Evolutionary conservation across 495 filamentous ascomycete species (phyloP), one percentile per base, ranked within the genome.

Genomic region (Penicillium flavigenum): DNA sequence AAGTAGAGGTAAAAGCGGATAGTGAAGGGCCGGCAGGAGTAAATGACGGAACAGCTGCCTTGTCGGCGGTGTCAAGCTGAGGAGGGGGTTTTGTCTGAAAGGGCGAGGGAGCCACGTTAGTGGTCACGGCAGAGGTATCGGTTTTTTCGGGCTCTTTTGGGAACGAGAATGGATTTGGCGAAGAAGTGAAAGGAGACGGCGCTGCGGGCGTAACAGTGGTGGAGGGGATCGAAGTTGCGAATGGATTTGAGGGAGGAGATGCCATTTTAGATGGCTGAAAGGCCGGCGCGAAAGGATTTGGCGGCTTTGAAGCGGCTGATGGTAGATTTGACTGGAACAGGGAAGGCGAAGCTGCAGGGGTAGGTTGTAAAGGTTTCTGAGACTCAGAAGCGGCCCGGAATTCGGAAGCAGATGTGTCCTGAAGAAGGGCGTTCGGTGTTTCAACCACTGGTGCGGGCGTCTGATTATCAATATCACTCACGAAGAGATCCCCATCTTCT

Each of bases 401-500:
- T 24, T 52, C 57, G 8, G 60, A 56, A 19, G 31, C 19, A 12
- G 31, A 11, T 4, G 34, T 24, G 24, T 54, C 31, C 24, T 38
- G 49, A 5, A 39, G 49, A 10, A 63, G 17, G 11, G 31, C 24
- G 11, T 54, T 20, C 5, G 29, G 32, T 10, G 57, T 43, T 31
- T 63, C 58, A 12, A 60, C 51, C 10, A 59, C 26, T 22, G 63
- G 58, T 2, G 53, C 58, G 17, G 61, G 52, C 11, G 47, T 61
- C 43, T 65, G 55, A 22, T 76, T 78, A 5, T 72, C 74, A 29
- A 72, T 69, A 29, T 72, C 73, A 58, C 68, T 72, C 29, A 81
- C 70, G 51, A 81, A 81, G 29, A 81, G 71, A 16, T 71, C 65
- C 38, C 76, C 72, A 27, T 75, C 66, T 22, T 75, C 60, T 10